Evolutionary conservation across 768 basidiomycete genomes (phyloP), one percentile per base, ranked within the genome.

Genomic region (Calocera cornea): DNA sequence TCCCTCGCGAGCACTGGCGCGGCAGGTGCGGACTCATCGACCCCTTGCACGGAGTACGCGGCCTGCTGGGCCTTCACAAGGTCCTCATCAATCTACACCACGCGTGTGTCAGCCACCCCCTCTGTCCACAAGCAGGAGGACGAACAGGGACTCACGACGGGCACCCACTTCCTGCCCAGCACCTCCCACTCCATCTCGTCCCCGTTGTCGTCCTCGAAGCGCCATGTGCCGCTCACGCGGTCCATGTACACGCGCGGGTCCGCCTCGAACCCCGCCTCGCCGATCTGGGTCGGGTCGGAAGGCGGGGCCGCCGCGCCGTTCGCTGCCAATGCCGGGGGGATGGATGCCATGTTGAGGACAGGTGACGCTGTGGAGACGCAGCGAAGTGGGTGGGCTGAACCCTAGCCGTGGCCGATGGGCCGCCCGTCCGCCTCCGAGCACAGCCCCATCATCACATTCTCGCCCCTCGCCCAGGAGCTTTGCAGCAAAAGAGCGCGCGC

Each of bases 1-100:
- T 75, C 72, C 34, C 76, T 72, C 34, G 75, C 77, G 11, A 91
- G 78, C 19, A 95, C 87, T 0, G 93, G 91, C 10, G 90, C 92
- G 24, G 90, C 91, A 41, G 94, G 92, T 2, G 86, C 84, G 79
- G 87, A 84, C 80, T 98, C 97, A 75, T 99, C 95, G 27, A 99
- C 94, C 11, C 95, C 97, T 16, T 81, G 82, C 1, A 99, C 81
- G 0, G 92, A 88, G 77, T 99, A 99, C 1, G 93, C 95, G 0
- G 92, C 94, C 79, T 98, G 97, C 75, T 99, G 95, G 27, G 86
- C 87, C 74, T 86, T 87, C 67, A 95, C 71, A 14, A 91, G 79
- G 65, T 95, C 92, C 70, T 95, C 92, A 70, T 93, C 90, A 36
- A 95, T 80, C 94, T 95, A 72, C 10, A 5, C 34, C n/a, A 17